Evolutionary conservation across 2,329 filamentous ascomycete genomes (phyloP).

Genomic region (Colletotrichum sp.): DNA sequence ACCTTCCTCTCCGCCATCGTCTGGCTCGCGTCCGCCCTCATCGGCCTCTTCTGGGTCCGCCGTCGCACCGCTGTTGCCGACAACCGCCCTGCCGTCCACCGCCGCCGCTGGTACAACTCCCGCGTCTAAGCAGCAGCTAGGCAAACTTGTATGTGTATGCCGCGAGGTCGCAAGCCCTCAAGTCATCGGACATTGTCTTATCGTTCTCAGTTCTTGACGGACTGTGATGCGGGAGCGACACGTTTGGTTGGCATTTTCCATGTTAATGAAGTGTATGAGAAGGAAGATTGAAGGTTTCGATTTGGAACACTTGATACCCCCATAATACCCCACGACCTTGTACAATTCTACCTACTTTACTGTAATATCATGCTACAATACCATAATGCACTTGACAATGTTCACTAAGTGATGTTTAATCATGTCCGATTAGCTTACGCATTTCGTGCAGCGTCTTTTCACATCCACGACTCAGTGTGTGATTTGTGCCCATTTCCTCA

Average conservation of each 20-base stretch:
- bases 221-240: not conserved
- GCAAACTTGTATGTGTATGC: not conserved
- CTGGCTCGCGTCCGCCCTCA: constrained; percentile 69
- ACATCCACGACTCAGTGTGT: too few species aligned
- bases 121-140: constrained; percentile 38
- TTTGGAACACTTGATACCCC: constrained; percentile 3
- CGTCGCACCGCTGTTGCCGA: constrained; percentile 37
- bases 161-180: not conserved
- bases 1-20: constrained; percentile 72
- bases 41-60: constrained; percentile 62
- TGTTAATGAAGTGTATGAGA: not conserved
- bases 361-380: not conserved
- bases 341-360: not conserved
- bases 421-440: too few species aligned
- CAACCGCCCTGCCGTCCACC: constrained; percentile 28
- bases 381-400: not conserved
- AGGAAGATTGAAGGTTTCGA: not conserved
- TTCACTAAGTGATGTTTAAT: not conserved
- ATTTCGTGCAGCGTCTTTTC: too few species aligned
- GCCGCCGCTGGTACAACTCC: constrained; percentile 47
- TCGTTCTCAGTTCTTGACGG: not conserved
- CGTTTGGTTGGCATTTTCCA: not conserved
- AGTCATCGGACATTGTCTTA: not conserved
- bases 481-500: not conserved
- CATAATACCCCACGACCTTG: not conserved